These are phyloP conservation scores for Coemansia sp. DNA, from an alignment of 192 early-diverging fungal genomes.

Conservation along the genomic window DNA sequence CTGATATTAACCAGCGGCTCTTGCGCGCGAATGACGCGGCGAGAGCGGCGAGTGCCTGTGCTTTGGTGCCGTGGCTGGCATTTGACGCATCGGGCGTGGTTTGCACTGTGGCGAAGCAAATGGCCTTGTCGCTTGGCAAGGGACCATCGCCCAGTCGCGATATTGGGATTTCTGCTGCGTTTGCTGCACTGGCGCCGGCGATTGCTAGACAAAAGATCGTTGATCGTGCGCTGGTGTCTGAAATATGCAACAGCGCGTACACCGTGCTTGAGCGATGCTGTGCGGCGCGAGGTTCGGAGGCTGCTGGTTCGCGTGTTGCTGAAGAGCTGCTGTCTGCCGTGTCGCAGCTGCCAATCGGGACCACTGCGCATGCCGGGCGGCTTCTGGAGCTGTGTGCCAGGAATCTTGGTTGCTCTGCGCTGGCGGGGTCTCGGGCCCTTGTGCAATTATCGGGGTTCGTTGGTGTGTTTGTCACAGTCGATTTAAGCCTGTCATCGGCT, in stretches of 20 bases:
- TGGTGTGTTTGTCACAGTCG: constrained; percentile 18
- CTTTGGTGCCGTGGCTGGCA: constrained; percentile 1
- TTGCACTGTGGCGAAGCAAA: background rate
- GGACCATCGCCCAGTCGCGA: background rate
- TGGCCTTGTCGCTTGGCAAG: background rate
- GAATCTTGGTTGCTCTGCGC: constrained; percentile 3
- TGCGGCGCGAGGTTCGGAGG: background rate
- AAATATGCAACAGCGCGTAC: background rate
- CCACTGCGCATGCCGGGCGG: background rate
- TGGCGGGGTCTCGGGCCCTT: background rate
- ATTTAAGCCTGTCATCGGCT: background rate
- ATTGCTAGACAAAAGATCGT: background rate
- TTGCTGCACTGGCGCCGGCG: background rate
- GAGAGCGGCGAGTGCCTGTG: background rate
- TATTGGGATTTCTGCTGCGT: background rate
- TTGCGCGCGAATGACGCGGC: background rate
- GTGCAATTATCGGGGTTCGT: constrained; percentile 16
- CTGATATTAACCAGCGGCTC: background rate
- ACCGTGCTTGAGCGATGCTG: background rate
- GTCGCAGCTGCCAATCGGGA: background rate
- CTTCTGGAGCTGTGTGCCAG: constrained; percentile 15
- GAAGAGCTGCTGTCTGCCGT: background rate
- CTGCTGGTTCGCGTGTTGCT: background rate
- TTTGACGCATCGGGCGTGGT: background rate
- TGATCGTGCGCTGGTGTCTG: background rate